Base-by-base conservation (phyloP, 148 eudicot species). In the Rhododendron griersonianum region DNA sequence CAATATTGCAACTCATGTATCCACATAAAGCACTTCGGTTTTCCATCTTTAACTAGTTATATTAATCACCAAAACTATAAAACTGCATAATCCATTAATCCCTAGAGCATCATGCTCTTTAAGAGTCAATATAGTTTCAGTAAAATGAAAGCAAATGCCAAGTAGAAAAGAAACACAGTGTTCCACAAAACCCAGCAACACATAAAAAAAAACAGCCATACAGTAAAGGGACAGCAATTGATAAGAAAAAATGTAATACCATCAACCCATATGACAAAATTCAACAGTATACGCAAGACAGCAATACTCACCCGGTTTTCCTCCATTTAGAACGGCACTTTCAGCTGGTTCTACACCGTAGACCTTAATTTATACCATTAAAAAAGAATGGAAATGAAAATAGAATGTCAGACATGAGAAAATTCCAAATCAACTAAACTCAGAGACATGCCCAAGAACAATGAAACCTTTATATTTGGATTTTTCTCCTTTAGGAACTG, bases 291-390 rank as follows among this genome's bases (percentile, higher is more conserved):
- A 81, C 65, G 44, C 37, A 23, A 23, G n/a, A 37, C 15, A 35
- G 6, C 44, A 33, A 45, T 69, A 89, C 93, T 91, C 65, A 95
- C 98, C 99, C 4, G 97, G 88, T 59, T 90, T 78, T 88, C 95
- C 95, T 84, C 99, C 99, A 88, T 92, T 95, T 35, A 96, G 86
- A 87, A 96, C 89, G 14, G 98, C 89, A 87, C 98, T 94, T 88
- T 95, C 98, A 87, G 93, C 59, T 84, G 98, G 98, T 86, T 96
- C 99, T 2, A 96, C 92, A 57, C 94, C 97, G 78, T 92, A 95
- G 21, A 95, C 85, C 96, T 93, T 85, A 48, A 76, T 55, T 71
- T 44, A 65, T 35, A 85, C 51, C 55, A 75, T 25, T 67, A 67
- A 25, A 28, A 83, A 50, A 78, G 25, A 81, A 48, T 1, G 18